Base-by-base conservation (phyloP, 78 protist species). In the Chrysochromulina parva region DNA sequence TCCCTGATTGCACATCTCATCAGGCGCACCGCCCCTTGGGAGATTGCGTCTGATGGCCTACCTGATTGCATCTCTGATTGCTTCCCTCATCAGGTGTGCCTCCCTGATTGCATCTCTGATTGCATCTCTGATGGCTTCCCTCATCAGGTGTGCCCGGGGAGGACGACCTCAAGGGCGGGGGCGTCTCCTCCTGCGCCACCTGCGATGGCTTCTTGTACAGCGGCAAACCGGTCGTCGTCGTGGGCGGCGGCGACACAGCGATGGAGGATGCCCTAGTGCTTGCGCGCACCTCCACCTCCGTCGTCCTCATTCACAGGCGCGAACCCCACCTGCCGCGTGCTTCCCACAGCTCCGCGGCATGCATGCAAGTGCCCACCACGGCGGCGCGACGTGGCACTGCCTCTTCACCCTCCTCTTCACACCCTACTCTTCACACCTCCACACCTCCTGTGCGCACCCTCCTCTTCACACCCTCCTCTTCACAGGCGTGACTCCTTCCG, bases 191-290 rank as follows among this genome's bases (percentile, higher is more conserved):
- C 38, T 93, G 95, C 84, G 95, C 92, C 28, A 93, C 95, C 9
- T 93, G 95, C 55, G 92, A 78, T 80, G 95, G 88, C 89, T 76
- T 52, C 81, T 58, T 88, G 50, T 88, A 9, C 82, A 24, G 66
- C 1, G 92, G 53, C 59, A 3, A 59, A 60, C 80, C 57, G 6
- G 92, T 80, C 10, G 82, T 81, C 62, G 92, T 90, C 24, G 19
- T 90, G 2, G 92, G 92, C 55, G 92, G 92, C 59, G 92, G 92
- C 73, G 92, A 90, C 54, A 84, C 89, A 5, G 92, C 92, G 52
- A 85, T 90, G 92, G 92, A 90, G n/a, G 92, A 90, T 13, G 92
- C 92, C 11, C 81, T 90, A 20, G 88, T 90, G 60, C 92, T 74
- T 26, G 88, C 92, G 54, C 82, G 92, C 59, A 81, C 80, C 17